Percentiles rank a stretch among this genome's conserved stretches.
Conservation (phyloP, 768 basidiomycete genomes). For the Strobilomyces echinocephalus region DNA sequence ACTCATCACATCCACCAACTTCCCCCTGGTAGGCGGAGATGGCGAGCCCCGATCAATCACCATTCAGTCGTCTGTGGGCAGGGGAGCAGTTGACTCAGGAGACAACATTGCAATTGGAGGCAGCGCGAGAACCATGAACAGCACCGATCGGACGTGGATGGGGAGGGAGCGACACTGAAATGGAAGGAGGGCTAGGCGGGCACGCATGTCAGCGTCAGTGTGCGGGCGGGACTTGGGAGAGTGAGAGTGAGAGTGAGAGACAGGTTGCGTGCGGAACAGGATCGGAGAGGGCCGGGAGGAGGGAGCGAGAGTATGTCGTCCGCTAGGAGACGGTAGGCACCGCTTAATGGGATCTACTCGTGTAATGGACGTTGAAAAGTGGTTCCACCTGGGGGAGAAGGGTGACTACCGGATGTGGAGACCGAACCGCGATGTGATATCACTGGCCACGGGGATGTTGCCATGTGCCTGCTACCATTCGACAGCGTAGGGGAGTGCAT, state of each 20-base stretch:
- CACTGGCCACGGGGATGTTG: constrained; percentile 43
- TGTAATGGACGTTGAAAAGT: constrained; percentile 62
- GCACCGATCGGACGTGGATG: constrained; percentile 69
- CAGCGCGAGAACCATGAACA: constrained; percentile 46
- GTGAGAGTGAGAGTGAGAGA: constrained; percentile 64
- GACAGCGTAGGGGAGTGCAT: constrained; percentile 56
- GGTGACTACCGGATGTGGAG: constrained; percentile 59
- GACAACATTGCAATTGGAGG: constrained; percentile 71
- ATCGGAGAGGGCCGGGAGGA: constrained; percentile 66
- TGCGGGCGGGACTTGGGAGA: constrained; percentile 63
- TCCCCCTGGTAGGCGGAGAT: constrained; percentile 49
- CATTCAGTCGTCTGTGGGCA: constrained; percentile 42
- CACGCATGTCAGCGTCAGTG: constrained; percentile 30
- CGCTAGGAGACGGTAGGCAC: constrained; percentile 48
- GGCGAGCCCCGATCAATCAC: constrained; percentile 37
- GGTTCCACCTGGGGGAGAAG: constrained; percentile 52
- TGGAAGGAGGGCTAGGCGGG: constrained; percentile 46
- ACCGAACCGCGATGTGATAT: constrained; percentile 60
- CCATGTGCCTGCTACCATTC: constrained; percentile 49
- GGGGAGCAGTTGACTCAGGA: constrained; percentile 53
- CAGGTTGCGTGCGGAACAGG: constrained; percentile 68
- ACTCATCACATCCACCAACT: constrained; percentile 50
- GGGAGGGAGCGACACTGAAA: constrained; percentile 62
- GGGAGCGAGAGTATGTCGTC: constrained; percentile 51
- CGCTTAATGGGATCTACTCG: constrained; percentile 53